Evolutionary conservation across 2,329 filamentous ascomycete genomes (phyloP).

Genomic region (Fusarium verrucosum): DNA sequence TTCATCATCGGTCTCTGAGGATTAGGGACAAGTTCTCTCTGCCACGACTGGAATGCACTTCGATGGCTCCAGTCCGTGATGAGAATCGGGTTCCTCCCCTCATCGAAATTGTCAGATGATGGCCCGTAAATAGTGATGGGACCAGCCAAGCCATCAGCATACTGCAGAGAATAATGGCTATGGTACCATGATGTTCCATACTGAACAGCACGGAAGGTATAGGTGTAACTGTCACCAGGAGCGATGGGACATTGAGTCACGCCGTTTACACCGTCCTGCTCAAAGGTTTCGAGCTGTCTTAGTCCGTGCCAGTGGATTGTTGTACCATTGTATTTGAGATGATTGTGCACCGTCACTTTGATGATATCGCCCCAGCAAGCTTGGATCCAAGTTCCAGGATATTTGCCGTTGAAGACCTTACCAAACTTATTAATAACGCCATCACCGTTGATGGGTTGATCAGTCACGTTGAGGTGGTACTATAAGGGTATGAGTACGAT

Average conservation of each 20-base stretch:
- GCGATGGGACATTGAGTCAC: background rate
- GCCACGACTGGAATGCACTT: conserved; percentile 8
- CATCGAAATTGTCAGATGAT: background rate
- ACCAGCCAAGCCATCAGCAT: conserved; percentile 32
- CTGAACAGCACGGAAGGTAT: conserved; percentile 22
- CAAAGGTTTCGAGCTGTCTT: background rate
- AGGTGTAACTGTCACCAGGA: background rate
- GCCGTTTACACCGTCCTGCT: conserved; percentile 1
- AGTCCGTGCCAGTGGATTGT: conserved; percentile 1
- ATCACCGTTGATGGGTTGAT: conserved; percentile 14
- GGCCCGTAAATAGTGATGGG: conserved; percentile 30
- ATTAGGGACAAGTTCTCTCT: conserved; percentile 5
- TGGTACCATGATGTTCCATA: conserved; percentile 35
- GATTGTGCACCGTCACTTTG: background rate
- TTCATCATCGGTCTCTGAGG: conserved; percentile 13
- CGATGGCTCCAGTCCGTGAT: conserved; percentile 13
- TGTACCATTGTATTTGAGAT: background rate
- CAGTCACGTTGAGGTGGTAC: conserved; percentile 2
- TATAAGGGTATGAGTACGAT: background rate
- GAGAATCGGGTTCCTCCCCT: conserved; percentile 9
- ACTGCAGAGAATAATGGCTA: conserved; percentile 35
- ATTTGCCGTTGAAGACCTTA: conserved; percentile 9
- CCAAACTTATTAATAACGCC: conserved; percentile 5
- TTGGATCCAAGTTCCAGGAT: background rate
- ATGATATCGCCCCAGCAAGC: background rate